Conservation (phyloP, 805 yeast genomes). For the Kregervanrija pseudodelftensis region DNA sequence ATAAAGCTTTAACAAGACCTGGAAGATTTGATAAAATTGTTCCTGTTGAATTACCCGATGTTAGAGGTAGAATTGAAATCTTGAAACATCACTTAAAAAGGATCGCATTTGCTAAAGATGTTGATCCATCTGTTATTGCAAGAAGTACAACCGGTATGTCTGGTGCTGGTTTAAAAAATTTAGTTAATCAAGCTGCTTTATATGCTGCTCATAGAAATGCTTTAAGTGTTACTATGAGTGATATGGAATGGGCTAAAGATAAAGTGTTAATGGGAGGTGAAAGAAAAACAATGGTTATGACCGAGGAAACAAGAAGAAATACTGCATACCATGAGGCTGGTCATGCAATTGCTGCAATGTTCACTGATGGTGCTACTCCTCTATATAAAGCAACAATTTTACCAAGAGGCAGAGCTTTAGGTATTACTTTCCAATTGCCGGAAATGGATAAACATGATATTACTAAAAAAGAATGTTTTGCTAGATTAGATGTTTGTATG, state of each 20-base stretch:
- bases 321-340: conserved; percentile 99
- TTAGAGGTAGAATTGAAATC: conserved; percentile 92
- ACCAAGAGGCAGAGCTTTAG: conserved; percentile 95
- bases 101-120: conserved; percentile 77
- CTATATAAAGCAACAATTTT: conserved; percentile 93
- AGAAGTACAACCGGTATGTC: conserved; percentile 97
- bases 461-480: conserved; percentile 82
- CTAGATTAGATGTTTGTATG: conserved; percentile 95
- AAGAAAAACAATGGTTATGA: conserved; percentile 93
- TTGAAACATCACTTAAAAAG: conserved; percentile 86
- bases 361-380: conserved; percentile 89
- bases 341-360: conserved; percentile 97
- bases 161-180: conserved; percentile 96
- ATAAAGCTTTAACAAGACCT: conserved; percentile 96
- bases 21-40: conserved; percentile 97
- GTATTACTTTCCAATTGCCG: conserved; percentile 95
- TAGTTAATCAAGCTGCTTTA: conserved; percentile 97
- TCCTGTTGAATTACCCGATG: conserved; percentile 93
- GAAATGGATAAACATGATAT: conserved; percentile 97
- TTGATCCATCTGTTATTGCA: conserved; percentile 85
- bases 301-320: conserved; percentile 87
- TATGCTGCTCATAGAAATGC: conserved; percentile 93
- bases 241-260: conserved; percentile 99
- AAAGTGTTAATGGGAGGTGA: conserved; percentile 98
- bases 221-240: conserved; percentile 79